phyloP scores from a whole-genome alignment of 805 yeast genomes.

The Barnettozyma populi region DNA sequence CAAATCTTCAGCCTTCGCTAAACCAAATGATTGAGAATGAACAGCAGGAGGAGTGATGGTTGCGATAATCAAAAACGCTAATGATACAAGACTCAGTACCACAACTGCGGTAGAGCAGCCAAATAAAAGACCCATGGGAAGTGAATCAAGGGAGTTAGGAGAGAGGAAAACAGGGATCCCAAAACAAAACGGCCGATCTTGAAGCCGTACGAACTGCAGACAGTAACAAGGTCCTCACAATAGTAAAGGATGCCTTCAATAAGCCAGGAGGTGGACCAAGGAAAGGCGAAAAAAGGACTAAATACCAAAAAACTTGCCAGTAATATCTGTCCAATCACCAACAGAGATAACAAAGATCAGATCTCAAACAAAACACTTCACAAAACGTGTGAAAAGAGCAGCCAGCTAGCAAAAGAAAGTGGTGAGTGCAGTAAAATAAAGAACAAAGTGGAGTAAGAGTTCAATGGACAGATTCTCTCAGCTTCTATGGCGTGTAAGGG shows the following conservation, averaged over 20 bases:
- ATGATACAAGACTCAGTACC: conserved; percentile 43
- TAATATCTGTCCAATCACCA: neutral
- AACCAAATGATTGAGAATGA: conserved; percentile 37
- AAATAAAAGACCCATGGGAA: conserved; percentile 28
- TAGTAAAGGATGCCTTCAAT: neutral
- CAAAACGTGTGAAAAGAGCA: neutral
- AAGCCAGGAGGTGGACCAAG: neutral
- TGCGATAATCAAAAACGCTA: conserved; percentile 59
- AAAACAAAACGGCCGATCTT: neutral
- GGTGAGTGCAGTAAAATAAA: neutral
- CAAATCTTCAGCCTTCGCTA: conserved; percentile 42
- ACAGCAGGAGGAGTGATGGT: conserved; percentile 60
- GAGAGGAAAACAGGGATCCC: neutral
- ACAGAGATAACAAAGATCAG: neutral
- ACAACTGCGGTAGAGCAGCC: conserved; percentile 38
- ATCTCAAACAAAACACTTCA: neutral
- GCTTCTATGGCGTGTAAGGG: neutral
- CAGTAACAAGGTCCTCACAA: neutral
- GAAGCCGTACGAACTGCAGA: neutral
- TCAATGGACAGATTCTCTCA: neutral
- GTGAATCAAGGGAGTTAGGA: neutral
- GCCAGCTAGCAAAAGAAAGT: neutral
- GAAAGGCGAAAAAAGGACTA: neutral
- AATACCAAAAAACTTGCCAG: neutral
- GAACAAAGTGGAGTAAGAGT: neutral